phyloP scores from a whole-genome alignment of 2,329 filamentous ascomycete species.

The Nigrospora osmanthi region DNA sequence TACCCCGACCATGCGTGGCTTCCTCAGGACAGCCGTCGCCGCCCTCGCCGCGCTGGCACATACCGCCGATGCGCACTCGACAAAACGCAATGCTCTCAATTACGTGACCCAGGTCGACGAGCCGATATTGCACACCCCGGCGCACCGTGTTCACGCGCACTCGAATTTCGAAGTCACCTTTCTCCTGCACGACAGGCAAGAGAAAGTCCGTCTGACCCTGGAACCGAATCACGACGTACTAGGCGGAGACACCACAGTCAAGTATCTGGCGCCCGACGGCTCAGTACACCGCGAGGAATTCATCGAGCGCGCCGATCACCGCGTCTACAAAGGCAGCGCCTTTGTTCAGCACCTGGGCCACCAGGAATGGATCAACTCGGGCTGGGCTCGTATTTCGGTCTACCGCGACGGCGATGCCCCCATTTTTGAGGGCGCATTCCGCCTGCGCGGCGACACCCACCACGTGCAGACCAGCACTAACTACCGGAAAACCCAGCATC shows the following conservation, averaged over 20 bases:
- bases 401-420: slow-evolving; percentile 68
- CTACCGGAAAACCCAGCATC: slow-evolving; percentile 65
- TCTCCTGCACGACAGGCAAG: slow-evolving; percentile 55
- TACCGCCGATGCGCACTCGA: slow-evolving; percentile 53
- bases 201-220: slow-evolving; percentile 70
- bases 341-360: slow-evolving; percentile 58
- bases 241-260: slow-evolving; percentile 64
- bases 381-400: slow-evolving; percentile 80
- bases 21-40: slow-evolving; percentile 16
- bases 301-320: slow-evolving; percentile 66
- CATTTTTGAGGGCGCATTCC: slow-evolving; percentile 85
- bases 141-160: slow-evolving; percentile 69
- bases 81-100: slow-evolving; percentile 67
- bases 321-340: slow-evolving; percentile 74
- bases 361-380: slow-evolving; percentile 67
- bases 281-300: slow-evolving; percentile 56
- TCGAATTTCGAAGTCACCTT: slow-evolving; percentile 85
- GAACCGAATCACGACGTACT: slow-evolving; percentile 91
- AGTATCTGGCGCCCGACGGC: slow-evolving; percentile 67
- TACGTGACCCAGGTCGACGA: slow-evolving; percentile 68
- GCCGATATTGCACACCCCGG: slow-evolving; percentile 68
- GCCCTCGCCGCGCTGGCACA: slow-evolving; percentile 19
- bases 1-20: slow-evolving; percentile 18
- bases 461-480: slow-evolving; percentile 72
- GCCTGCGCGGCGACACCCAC: slow-evolving; percentile 73